Evolutionary conservation across 148 eudicot species (phyloP).

Genomic region (Linanthus parryae): DNA sequence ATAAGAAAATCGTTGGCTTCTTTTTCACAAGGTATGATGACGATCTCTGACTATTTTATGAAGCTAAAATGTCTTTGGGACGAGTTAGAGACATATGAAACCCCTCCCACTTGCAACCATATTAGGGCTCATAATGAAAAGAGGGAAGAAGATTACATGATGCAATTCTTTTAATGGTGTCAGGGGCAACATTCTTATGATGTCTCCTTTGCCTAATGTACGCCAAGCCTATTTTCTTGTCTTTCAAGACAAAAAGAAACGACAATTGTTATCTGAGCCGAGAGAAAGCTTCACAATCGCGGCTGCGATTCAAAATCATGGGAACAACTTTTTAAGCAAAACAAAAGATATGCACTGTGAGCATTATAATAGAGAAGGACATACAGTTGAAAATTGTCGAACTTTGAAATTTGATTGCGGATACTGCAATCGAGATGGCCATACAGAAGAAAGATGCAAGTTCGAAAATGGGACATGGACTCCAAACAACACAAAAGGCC

Average conservation of each 20-base stretch:
- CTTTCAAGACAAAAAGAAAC: constrained; percentile 1
- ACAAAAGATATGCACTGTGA: constrained; percentile 6
- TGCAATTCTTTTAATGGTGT: constrained; percentile 8
- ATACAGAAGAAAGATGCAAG: neutral
- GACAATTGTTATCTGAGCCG: constrained; percentile 3
- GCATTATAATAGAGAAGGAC: constrained; percentile 10
- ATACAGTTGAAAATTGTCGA: constrained; percentile 9
- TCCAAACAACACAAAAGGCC: neutral
- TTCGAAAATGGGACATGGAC: constrained; percentile 1
- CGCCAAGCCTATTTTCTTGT: constrained; percentile 11
- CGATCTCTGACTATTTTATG: constrained; percentile 8
- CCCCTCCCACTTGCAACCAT: constrained; percentile 3
- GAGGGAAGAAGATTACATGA: constrained; percentile 4
- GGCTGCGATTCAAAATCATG: neutral
- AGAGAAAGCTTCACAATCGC: neutral
- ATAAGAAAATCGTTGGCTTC: constrained; percentile 11
- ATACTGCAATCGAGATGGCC: neutral
- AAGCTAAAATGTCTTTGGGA: constrained; percentile 13
- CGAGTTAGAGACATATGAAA: constrained; percentile 4
- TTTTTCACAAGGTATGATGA: constrained; percentile 11
- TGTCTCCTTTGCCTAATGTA: constrained; percentile 10
- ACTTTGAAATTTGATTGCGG: constrained; percentile 7
- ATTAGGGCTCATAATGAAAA: constrained; percentile 5
- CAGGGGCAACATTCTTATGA: constrained; percentile 9
- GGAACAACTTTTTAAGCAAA: neutral